Percentiles rank a stretch among this genome's conserved stretches.
These are phyloP conservation scores for Coemansia sp. DNA, from an alignment of 192 early-diverging fungal species.

Conservation along the genomic window DNA sequence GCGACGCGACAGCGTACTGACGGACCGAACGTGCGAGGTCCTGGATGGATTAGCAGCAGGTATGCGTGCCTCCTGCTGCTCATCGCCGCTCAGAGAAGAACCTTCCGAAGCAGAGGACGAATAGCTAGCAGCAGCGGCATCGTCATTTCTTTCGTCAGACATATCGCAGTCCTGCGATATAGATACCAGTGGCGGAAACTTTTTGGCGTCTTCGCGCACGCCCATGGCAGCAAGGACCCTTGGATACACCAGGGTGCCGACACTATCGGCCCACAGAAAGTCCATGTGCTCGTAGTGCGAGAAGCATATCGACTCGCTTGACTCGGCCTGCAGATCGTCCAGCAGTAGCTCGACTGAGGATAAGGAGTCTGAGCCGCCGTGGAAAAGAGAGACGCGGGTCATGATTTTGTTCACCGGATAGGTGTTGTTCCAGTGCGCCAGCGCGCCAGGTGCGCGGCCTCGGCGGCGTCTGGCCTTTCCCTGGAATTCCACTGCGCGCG, in stretches of 20 bases:
- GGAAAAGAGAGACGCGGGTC: constrained; percentile 88
- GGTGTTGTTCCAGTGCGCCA: constrained; percentile 56
- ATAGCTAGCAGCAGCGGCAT: neutral
- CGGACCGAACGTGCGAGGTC: constrained; percentile 1
- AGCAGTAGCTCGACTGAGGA: constrained; percentile 65
- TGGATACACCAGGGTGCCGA: constrained; percentile 42
- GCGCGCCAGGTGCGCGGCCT: constrained; percentile 51
- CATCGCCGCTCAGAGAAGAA: neutral
- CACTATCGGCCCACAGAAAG: constrained; percentile 54
- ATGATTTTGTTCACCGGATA: constrained; percentile 61
- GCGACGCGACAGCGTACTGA: constrained; percentile 33
- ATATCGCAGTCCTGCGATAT: neutral
- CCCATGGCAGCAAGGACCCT: constrained; percentile 40
- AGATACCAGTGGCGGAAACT: constrained; percentile 7
- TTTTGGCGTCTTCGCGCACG: constrained; percentile 16
- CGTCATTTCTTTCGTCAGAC: neutral
- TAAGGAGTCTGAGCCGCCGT: constrained; percentile 82
- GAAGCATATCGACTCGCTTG: constrained; percentile 58
- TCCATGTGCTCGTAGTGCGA: constrained; percentile 79
- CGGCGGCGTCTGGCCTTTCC: neutral
- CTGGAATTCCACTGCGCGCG: neutral
- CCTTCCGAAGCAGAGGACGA: neutral
- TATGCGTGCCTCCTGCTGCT: neutral
- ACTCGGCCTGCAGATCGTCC: constrained; percentile 48
- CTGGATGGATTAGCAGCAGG: neutral